Evolutionary conservation across 1,284 basidiomycete species (phyloP), one percentile per base, ranked within the genome.

Genomic region (Cystodermella granulosa): DNA sequence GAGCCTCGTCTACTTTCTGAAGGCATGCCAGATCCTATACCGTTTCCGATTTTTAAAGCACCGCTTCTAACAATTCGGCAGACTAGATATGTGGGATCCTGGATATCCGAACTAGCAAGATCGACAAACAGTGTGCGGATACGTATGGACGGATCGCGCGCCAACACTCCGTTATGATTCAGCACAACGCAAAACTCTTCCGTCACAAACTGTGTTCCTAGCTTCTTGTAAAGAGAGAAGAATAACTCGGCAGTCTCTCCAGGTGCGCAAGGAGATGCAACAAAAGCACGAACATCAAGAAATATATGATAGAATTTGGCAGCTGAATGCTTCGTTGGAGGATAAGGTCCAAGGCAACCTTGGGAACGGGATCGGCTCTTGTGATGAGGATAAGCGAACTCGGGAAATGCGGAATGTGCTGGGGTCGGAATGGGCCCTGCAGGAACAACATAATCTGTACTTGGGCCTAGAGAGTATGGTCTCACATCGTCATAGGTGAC

Each of bases 231-330:
- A 4, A 98, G 76, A 3, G 91, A 92, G 68, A 98, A 96, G 66
- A 87, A 93, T 4, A 98, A 80, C 62, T 98, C 94, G 4, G 84
- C 87, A 0, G 87, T 87, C 65, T 98, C 94, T 14, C 92, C 93
- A 0, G 91, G 86, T 0, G 82, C 76, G 65, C 93, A 97, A 2
- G 85, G 85, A 5, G 85, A 87, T 5, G 92, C 94, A 21, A 94
- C 85, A 58, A 98, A 94, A 0, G 92, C 91, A 28, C 89, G 84
- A 13, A 97, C 68, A 55, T 98, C 92, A 49, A 98, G 76, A 56
- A 86, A 87, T 49, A 94, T 77, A 60, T 98, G 92, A 61, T 87
- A 91, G 62, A 92, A 91, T 55, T 85, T 85, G 47, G 77, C 77
- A 21, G 77, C 65, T n/a, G 73, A 54, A 6, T 69, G 69, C 49